Evolutionary conservation across 2,329 filamentous ascomycete species (phyloP), one percentile per base, ranked within the genome.

Genomic region (Aspergillus udagawae): DNA sequence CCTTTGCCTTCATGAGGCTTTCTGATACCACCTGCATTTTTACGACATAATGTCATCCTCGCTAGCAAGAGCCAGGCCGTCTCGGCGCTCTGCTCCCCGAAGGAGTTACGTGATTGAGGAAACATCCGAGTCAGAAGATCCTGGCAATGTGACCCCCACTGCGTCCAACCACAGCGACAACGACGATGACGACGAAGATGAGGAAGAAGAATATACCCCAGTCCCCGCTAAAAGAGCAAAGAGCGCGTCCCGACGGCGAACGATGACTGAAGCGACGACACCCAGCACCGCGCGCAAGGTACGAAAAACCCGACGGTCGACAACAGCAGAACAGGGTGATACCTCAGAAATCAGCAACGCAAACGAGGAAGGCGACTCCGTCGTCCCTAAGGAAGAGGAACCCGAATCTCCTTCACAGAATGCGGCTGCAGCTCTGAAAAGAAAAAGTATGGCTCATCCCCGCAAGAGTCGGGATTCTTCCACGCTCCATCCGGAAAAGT

Each of bases 171-270:
- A 68, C 51, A 66, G 82, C 60, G 80, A 84, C 67, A 81, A 83
- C 58, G 79, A 85, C 62, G 88, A 92, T 49, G 90, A 93, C 47
- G 79, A 83, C 23, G 82, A 81, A 47, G 80, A 88, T 29, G 84
- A 89, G 52, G 89, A 90, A 63, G 88, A 92, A 51, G 90, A 96
- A 51, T 94, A 92, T 67, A 89, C 88, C 48, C 91, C 91, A 2
- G 88, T 88, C 50, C 83, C 88, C 1, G 79, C 83, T 55, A 82
- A 82, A 58, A 80, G 78, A 49, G 77, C 82, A 32, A 80, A 82
- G 62, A 83, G 86, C 59, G 80, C 83, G 53, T 79, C 83, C n/a
- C 78, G 83, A 61, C 77, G 81, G 57, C 82, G 80, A 67, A 79
- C 81, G 8, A 76, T 78, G 3, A 77, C 79, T 17, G 73, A 80